Evolutionary conservation across 176 grass and related monocot species (phyloP).

Genomic region (Triticum dicoccoides): DNA sequence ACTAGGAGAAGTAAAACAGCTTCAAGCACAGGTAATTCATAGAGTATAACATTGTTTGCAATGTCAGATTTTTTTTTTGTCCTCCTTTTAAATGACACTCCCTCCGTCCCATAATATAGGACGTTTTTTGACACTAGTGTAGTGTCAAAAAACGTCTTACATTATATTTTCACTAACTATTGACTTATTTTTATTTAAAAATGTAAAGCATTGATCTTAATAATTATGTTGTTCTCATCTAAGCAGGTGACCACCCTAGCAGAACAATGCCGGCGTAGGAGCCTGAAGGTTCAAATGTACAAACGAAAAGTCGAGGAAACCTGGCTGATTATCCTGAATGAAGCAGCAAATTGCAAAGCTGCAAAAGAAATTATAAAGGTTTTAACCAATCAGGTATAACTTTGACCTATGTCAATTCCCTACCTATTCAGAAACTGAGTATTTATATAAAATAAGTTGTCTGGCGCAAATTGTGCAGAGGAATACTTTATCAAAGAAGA

Average conservation of each 20-base stretch:
- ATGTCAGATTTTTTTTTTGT: background rate
- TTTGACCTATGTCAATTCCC: background rate
- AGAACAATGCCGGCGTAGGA: constrained; percentile 74
- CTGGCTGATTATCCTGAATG: constrained; percentile 60
- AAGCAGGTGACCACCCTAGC: constrained; percentile 62
- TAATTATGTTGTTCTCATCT: constrained; percentile 9
- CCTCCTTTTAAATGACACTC: background rate
- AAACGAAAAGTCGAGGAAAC: constrained; percentile 88
- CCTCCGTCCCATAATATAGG: too few species aligned
- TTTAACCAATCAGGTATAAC: constrained; percentile 78
- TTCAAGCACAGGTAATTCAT: constrained; percentile 68
- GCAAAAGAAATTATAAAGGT: constrained; percentile 84
- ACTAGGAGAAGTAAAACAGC: constrained; percentile 55
- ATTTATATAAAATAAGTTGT: background rate
- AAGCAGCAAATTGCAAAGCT: constrained; percentile 86
- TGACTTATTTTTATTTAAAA: background rate
- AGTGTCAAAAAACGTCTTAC: background rate
- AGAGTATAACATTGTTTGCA: background rate
- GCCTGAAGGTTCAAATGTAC: constrained; percentile 70
- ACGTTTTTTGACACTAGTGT: too few species aligned
- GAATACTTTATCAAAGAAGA: constrained; percentile 51
- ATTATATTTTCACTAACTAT: background rate
- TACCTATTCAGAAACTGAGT: background rate
- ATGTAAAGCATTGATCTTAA: background rate
- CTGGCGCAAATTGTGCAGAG: constrained; percentile 42